Base-by-base conservation (phyloP, 176 grass and related monocot species). In the Avena insularis region DNA sequence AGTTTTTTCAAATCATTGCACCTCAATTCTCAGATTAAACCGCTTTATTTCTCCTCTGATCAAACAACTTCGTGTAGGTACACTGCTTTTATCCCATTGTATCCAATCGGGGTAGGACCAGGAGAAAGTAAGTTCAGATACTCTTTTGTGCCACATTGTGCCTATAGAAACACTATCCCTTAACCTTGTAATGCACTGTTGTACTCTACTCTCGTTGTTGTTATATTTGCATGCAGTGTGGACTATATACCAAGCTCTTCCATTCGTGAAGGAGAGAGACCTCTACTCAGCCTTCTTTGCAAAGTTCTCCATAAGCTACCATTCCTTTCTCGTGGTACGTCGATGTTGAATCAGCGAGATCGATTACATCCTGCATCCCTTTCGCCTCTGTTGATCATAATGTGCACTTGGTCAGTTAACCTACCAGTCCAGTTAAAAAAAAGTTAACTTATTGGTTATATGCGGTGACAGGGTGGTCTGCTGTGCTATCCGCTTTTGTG, bases 51-150 rank as follows among this genome's bases (percentile, higher is more conserved):
- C 2, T 35, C 33, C 33, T 35, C 33, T 35, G 33, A 3, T 3
- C 2, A 35, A 35, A 40, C 47, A 75, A 58, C 62, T 27, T 7
- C 48, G 0, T 90, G 77, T 84, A 98, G 96, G 90, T 94, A 98
- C 89, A 96, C 96, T 73, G 96, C 93, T 68, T 98, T 98, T 87
- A 96, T 98, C 69, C 49, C 93, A 15, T 49, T 98, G 87, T 98
- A 98, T 90, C 96, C 93, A 3, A 92, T 96, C 1, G 96, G 96
- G 33, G 82, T 98, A 13, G 96, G 91, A 61, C 93, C 96, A 20
- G 96, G 96, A 75, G 96, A 98, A 94, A 98, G 96, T 96, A 86
- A 98, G 96, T 45, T 10, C 48, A 61, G 19, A 50, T 86, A 68
- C 53, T 59, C 12, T 60, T 66, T 19, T 19, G 1, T 16, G 33